These are phyloP conservation scores for Pythium insidiosum DNA, from an alignment of 352 stramenopile genomes.

Conservation along the genomic window DNA sequence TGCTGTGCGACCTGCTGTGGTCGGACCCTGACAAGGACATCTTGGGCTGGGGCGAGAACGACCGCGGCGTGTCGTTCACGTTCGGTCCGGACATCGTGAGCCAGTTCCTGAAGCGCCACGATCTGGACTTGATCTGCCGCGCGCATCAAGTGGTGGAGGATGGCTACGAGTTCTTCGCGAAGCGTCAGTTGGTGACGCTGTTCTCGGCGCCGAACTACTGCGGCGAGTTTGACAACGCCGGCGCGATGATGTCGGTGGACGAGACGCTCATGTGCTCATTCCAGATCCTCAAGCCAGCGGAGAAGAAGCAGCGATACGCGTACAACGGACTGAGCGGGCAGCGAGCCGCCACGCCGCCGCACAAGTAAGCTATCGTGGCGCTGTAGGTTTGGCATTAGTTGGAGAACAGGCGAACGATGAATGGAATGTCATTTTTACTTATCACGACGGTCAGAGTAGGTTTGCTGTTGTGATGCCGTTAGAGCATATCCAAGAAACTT, in stretches of 20 bases:
- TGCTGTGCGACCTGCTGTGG: slow-evolving; percentile 75
- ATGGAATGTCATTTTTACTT: too few relatives aligned
- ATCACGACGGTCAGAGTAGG: too few relatives aligned
- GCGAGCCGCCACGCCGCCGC: slow-evolving; percentile 45
- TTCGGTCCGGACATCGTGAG: slow-evolving; percentile 94
- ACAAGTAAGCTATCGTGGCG: slow-evolving; percentile 32
- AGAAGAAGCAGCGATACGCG: slow-evolving; percentile 70
- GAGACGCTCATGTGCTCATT: slow-evolving; percentile 54
- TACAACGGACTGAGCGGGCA: slow-evolving; percentile 60
- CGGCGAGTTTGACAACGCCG: slow-evolving; percentile 84
- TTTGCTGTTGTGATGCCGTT: background rate
- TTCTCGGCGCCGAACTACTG: slow-evolving; percentile 89
- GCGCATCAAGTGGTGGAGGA: slow-evolving; percentile 87
- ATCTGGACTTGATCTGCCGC: slow-evolving; percentile 96
- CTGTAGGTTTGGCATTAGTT: too few relatives aligned
- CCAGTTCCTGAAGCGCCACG: slow-evolving; percentile 90
- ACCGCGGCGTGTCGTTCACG: slow-evolving; percentile 94
- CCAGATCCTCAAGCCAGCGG: slow-evolving; percentile 50
- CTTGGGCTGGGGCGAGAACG: slow-evolving; percentile 97
- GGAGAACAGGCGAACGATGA: too few relatives aligned
- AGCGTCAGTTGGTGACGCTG: slow-evolving; percentile 73
- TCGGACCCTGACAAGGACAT: slow-evolving; percentile 97
- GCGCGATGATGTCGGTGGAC: slow-evolving; percentile 87
- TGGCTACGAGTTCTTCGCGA: slow-evolving; percentile 49
- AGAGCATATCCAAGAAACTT: background rate